phyloP scores from a whole-genome alignment of 345 rosid species.

The Combretum micranthum region DNA sequence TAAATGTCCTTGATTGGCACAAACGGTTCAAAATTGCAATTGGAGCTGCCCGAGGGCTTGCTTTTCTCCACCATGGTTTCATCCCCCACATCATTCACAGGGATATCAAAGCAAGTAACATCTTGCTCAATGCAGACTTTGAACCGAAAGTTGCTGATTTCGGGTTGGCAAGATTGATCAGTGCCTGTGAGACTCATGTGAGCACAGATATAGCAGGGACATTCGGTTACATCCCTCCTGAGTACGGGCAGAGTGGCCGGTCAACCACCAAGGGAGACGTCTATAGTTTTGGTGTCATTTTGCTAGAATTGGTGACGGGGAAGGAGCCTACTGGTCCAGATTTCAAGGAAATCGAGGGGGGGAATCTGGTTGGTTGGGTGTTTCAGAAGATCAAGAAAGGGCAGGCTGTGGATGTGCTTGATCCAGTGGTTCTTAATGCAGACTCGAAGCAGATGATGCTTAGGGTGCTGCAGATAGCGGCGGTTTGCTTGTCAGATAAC shows the following conservation, averaged over 20 bases:
- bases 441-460: conserved; percentile 56
- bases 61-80: conserved; percentile 82
- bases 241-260: conserved; percentile 83
- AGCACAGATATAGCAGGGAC: conserved; percentile 84
- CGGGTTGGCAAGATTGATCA: conserved; percentile 81
- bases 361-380: conserved; percentile 89
- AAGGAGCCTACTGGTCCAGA: conserved; percentile 95
- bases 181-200: conserved; percentile 90
- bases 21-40: conserved; percentile 68
- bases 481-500: conserved; percentile 54
- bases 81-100: conserved; percentile 91
- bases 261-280: conserved; percentile 83
- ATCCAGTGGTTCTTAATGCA: conserved; percentile 34
- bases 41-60: conserved; percentile 77
- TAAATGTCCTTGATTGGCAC: conserved; percentile 65
- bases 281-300: conserved; percentile 82
- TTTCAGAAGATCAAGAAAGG: conserved; percentile 62
- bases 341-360: conserved; percentile 89
- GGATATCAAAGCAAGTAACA: conserved; percentile 89
- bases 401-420: conserved; percentile 58
- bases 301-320: conserved; percentile 79
- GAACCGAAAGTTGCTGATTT: conserved; percentile 92
- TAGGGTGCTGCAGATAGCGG: conserved; percentile 54
- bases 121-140: conserved; percentile 57
- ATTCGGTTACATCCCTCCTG: conserved; percentile 88